Conservation (phyloP, 257 asterid genomes). For the Rubia yunnanensis region DNA sequence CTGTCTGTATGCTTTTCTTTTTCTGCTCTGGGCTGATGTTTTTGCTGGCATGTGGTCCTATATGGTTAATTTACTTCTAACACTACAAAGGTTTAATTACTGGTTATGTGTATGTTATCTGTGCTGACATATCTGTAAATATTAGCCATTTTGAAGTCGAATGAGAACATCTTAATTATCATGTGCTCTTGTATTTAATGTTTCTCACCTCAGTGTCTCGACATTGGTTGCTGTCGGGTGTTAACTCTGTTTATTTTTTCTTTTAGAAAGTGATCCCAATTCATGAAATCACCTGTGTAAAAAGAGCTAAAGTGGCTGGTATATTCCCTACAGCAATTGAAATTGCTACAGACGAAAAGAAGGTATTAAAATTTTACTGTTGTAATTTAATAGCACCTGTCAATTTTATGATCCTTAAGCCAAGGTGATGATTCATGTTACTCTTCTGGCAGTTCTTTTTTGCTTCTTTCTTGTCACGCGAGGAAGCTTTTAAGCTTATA, state of each 20-base stretch:
- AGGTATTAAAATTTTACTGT: constrained; percentile 32
- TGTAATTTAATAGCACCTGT: background rate
- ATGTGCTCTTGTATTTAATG: background rate
- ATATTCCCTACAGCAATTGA: constrained; percentile 96
- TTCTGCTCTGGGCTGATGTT: background rate
- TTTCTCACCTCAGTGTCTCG: background rate
- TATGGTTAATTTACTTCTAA: background rate
- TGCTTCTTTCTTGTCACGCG: constrained; percentile 95
- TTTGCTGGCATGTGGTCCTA: too few relatives aligned
- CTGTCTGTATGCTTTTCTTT: background rate
- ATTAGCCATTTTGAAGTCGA: background rate
- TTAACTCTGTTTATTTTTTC: constrained; percentile 3
- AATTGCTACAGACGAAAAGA: constrained; percentile 73
- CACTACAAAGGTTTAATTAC: background rate
- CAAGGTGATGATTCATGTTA: constrained; percentile 5
- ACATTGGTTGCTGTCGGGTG: background rate
- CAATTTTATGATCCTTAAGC: background rate
- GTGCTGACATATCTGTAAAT: background rate
- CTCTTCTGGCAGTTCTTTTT: constrained; percentile 71
- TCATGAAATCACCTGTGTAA: constrained; percentile 66
- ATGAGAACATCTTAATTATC: background rate
- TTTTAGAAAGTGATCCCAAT: constrained; percentile 71
- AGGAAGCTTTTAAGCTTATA: constrained; percentile 91
- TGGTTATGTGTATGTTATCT: background rate
- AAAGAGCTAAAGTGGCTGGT: constrained; percentile 86